Conservation (phyloP, 352 stramenopile species). For the Pythium sukuiense region DNA sequence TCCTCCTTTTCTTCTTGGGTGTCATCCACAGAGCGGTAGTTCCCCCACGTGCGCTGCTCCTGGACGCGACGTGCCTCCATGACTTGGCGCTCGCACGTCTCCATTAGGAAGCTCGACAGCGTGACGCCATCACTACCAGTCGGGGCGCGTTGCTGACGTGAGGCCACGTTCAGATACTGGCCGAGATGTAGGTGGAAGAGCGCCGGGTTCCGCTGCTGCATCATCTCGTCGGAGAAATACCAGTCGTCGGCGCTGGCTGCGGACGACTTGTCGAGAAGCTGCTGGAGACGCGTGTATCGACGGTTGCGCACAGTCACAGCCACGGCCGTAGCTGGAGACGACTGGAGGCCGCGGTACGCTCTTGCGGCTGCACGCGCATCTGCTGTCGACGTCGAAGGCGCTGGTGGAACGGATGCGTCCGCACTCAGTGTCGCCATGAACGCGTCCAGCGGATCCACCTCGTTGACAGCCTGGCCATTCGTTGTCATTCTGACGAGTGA, state of each 20-base stretch:
- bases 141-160: slow-evolving; percentile 12
- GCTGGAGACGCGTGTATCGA: slow-evolving; percentile 66
- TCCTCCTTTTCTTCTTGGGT: slow-evolving; percentile 36
- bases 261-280: slow-evolving; percentile 41
- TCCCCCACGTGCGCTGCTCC: slow-evolving; percentile 64
- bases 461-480: slow-evolving; percentile 5
- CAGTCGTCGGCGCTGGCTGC: slow-evolving; percentile 29
- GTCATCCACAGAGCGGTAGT: slow-evolving; percentile 31
- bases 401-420: slow-evolving; percentile 13
- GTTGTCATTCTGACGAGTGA: slow-evolving; percentile 9
- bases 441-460: slow-evolving; percentile 71
- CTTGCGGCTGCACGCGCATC: slow-evolving; percentile 8
- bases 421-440: slow-evolving; percentile 72
- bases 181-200: slow-evolving; percentile 86
- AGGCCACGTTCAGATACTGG: slow-evolving; percentile 51
- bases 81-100: slow-evolving; percentile 63
- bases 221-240: slow-evolving; percentile 82
- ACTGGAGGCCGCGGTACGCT: background rate
- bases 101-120: slow-evolving; percentile 72
- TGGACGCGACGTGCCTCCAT: slow-evolving; percentile 58
- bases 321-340: slow-evolving; percentile 4
- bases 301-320: slow-evolving; percentile 62
- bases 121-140: slow-evolving; percentile 19
- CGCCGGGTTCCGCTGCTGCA: slow-evolving; percentile 77
- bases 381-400: background rate